These are phyloP conservation scores for Phtheirospermum japonicum DNA, from an alignment of 257 asterid species.

Conservation along the genomic window DNA sequence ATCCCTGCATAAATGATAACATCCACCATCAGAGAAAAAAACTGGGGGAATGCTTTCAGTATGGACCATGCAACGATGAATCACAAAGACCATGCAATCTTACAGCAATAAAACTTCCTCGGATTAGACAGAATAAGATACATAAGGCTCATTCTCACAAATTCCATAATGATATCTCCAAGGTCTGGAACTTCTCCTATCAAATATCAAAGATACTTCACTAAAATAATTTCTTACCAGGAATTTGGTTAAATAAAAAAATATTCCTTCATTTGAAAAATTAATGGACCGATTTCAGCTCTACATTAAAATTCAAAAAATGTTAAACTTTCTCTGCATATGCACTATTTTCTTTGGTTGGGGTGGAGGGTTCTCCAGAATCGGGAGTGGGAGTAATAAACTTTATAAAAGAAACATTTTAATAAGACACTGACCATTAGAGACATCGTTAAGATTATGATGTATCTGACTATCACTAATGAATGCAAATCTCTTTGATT, in stretches of 20 bases:
- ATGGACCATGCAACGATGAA: conserved; percentile 26
- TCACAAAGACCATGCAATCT: conserved; percentile 14
- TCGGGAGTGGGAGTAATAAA: background rate
- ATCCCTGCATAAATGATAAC: conserved; percentile 73
- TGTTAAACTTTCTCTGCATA: background rate
- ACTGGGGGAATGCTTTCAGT: conserved; percentile 13
- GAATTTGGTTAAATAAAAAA: background rate
- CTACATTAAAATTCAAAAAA: background rate
- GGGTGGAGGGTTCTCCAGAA: background rate
- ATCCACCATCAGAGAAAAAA: conserved; percentile 33
- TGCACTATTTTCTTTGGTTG: background rate
- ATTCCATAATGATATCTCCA: conserved; percentile 11
- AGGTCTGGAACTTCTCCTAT: conserved; percentile 7
- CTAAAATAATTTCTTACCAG: background rate
- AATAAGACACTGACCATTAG: background rate
- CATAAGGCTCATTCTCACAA: conserved; percentile 4
- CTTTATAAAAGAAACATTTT: background rate
- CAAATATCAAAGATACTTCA: conserved; percentile 3
- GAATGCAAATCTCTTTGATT: conserved; percentile 12
- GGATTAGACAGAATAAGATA: conserved; percentile 1
- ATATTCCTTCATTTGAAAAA: conserved; percentile 10
- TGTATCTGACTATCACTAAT: background rate
- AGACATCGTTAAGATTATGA: conserved; percentile 7
- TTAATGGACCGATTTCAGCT: background rate
- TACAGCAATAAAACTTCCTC: conserved; percentile 11